Evolutionary conservation across 2,329 filamentous ascomycete genomes (phyloP), one percentile per base, ranked within the genome.

Genomic region (Pseudogymnoascus sp.): DNA sequence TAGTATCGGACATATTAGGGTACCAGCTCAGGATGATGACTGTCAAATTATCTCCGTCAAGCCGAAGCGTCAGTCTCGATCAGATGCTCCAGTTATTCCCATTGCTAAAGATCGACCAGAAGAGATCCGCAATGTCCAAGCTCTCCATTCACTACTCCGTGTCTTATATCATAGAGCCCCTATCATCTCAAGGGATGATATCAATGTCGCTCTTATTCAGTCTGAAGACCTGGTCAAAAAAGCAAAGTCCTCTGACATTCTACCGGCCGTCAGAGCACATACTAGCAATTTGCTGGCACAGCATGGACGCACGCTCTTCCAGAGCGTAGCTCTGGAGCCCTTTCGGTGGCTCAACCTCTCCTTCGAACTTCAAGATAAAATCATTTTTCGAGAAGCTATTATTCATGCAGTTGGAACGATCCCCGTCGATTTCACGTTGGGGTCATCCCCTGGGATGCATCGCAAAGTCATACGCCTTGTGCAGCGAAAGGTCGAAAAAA

Each of bases 321-420:
- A 52, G 25, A 64, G 64, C 1, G 64, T 71, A 13, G 33, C 45
- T 3, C 2, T 33, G 7, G 63, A 70, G 18, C 65, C 69, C 4
- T 59, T 63, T 5, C 64, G 63, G 10, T 71, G 69, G 64, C 61
- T 71, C 13, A n/a, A 60, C 0, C 29, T 70, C 0, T 60, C 67
- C 8, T 5, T 60, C 1, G 21, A 61, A 1, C 60, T 71, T 2
- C 15, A 66, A 42, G 66, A 62, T 15, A 18, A 58, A 1, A 40
- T 39, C 1, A 70, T 71, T 10, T 70, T 70, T 40, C 64, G 61
- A 25, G 69, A 70, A 60, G 64, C 66, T 5, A 42, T 69, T 1
- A 62, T 70, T 4, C 70, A 71, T 15, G 63, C 70, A 18, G 66
- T 69, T 1, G 68, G 66, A 5, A 61, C 45, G n/a, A 29, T 59